phyloP scores from a whole-genome alignment of 2,329 filamentous ascomycete species.

The Xylaria sp. region DNA sequence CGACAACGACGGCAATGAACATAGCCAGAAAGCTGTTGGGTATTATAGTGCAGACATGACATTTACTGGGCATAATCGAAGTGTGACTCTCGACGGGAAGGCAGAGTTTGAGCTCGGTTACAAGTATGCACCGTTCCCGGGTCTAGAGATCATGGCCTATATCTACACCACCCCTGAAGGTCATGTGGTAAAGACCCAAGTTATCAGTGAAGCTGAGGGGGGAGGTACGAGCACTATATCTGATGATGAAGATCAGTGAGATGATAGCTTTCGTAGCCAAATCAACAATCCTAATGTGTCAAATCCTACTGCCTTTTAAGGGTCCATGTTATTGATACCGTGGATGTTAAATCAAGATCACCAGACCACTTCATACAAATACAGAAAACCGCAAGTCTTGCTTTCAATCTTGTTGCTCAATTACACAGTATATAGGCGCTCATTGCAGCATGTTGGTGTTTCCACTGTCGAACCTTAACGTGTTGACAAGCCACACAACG shows the following conservation, averaged over 20 bases:
- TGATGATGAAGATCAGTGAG: slow-evolving; percentile 39
- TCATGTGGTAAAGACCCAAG: slow-evolving; percentile 55
- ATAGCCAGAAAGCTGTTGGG: slow-evolving; percentile 51
- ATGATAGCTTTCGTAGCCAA: too few relatives aligned
- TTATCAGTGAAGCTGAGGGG: slow-evolving; percentile 58
- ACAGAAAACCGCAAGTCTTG: too few relatives aligned
- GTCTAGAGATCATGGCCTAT: slow-evolving; percentile 52
- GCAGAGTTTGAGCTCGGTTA: slow-evolving; percentile 59
- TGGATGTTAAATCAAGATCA: too few relatives aligned
- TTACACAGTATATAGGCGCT: too few relatives aligned
- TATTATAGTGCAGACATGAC: slow-evolving; percentile 58
- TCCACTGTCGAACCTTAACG: too few relatives aligned
- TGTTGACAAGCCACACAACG: too few relatives aligned
- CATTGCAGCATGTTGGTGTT: too few relatives aligned
- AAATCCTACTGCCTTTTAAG: too few relatives aligned
- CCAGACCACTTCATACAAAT: too few relatives aligned
- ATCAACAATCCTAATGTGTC: too few relatives aligned
- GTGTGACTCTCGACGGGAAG: slow-evolving; percentile 49
- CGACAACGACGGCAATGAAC: slow-evolving; percentile 58
- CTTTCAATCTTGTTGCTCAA: too few relatives aligned
- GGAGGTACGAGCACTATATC: slow-evolving; percentile 59
- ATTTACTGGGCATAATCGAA: slow-evolving; percentile 60
- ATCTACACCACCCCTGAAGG: slow-evolving; percentile 56
- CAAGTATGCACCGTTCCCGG: slow-evolving; percentile 56
- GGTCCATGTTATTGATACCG: too few relatives aligned